phyloP scores from a whole-genome alignment of 768 basidiomycete species.

The Lyophyllum atratum region DNA sequence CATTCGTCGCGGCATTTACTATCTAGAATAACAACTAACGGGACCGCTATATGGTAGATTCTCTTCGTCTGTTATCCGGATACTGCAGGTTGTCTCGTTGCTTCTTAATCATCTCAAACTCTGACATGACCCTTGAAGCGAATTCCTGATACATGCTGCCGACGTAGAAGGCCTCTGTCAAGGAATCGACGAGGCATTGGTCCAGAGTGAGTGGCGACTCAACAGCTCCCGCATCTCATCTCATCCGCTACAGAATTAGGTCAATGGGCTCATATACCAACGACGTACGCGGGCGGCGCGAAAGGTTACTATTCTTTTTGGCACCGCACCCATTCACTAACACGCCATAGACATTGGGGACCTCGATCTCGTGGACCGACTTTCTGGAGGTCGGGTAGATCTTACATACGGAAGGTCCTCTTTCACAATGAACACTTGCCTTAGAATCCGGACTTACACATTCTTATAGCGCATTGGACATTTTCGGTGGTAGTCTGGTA shows the following conservation, averaged over 20 bases:
- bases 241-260: conserved; percentile 65
- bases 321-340: neutral
- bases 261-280: conserved; percentile 88
- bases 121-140: conserved; percentile 46
- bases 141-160: conserved; percentile 96
- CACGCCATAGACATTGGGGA: conserved; percentile 70
- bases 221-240: neutral
- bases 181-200: conserved; percentile 91
- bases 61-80: conserved; percentile 71
- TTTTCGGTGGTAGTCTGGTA: conserved; percentile 69
- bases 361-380: conserved; percentile 72
- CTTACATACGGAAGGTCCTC: conserved; percentile 80
- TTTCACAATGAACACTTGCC: neutral
- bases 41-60: conserved; percentile 47
- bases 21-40: neutral
- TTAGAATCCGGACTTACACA: neutral
- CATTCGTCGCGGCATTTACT: conserved; percentile 1
- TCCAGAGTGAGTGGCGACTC: conserved; percentile 55
- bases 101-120: neutral
- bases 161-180: conserved; percentile 97
- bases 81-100: conserved; percentile 68
- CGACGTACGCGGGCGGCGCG: conserved; percentile 97
- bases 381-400: conserved; percentile 85
- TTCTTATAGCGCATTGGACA: conserved; percentile 53
- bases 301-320: conserved; percentile 54